Evolutionary conservation across 305 asterid species (phyloP).

Genomic region (Fraxinus greggii): DNA sequence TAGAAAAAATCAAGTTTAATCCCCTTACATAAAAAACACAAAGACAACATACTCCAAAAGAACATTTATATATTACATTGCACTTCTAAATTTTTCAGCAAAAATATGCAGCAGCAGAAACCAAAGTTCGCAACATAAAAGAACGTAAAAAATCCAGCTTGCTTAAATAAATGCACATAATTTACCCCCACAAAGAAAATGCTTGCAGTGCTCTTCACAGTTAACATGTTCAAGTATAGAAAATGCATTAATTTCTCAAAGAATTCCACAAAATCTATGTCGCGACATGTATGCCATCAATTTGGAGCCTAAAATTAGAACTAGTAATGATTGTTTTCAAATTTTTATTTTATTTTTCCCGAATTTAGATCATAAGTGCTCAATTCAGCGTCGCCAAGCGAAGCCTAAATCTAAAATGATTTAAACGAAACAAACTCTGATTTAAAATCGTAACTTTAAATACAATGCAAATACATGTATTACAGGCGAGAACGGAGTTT

Average conservation of each 20-base stretch:
- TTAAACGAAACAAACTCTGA: neutral
- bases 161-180: neutral
- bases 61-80: neutral
- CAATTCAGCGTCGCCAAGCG: neutral
- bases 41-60: neutral
- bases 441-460: neutral
- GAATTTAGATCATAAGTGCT: neutral
- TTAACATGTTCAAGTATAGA: neutral
- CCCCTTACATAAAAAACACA: neutral
- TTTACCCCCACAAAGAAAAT: neutral
- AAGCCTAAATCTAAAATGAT: neutral
- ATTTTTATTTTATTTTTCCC: neutral
- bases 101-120: neutral
- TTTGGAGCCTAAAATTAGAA: neutral
- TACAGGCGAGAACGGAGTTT: neutral
- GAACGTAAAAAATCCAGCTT: neutral
- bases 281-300: neutral
- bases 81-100: neutral
- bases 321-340: neutral
- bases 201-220: neutral
- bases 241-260: neutral
- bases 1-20: constrained; percentile 1
- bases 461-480: neutral
- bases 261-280: neutral
- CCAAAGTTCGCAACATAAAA: neutral